Base-by-base conservation (phyloP, 352 stramenopile genomes). In the Blastocystis sp. region DNA sequence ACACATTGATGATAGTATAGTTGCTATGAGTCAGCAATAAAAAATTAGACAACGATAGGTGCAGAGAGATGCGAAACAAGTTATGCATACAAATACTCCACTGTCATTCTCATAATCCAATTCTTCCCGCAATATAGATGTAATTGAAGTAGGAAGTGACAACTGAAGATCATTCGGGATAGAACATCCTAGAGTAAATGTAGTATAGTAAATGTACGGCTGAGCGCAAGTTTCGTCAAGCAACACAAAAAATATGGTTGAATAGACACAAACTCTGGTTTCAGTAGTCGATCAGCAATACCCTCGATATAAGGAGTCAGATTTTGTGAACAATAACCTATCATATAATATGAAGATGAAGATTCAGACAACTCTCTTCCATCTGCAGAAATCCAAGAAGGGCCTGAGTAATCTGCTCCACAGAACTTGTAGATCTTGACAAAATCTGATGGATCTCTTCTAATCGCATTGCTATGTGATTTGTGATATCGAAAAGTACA, bases 41-140 rank as follows among this genome's bases (percentile, higher is more conserved):
- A 53, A 19, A 9, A 51, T 1, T 56, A 1, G 19, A 53, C 17
- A 27, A 84, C 73, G 44, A 27, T 84, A 84, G 27, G 24, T 42
- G 33, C 73, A 84, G 11, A 84, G 13, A 66, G 44, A 64, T 0
- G 73, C 30, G 11, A 84, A 1, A 54, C 73, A 84, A 42, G 51
- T 84, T 0, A 84, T 19, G 11, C 51, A 84, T 4, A 66, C 33
- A 54, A 84, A 35, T 1, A 84, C 27, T 22, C 73, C 73, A 13
- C 17, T 68, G 4, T 35, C 27, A 42, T 84, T 42, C 42, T 24
- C 27, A 33, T 9, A 17, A 27, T 66, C 27, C 58, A 11, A 3
- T 42, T 84, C 73, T 1, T 7, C 35, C 9, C 54, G 1, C 2
- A 68, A 33, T 3, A 66, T 22, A 7, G 17, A 15, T 1, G 66